Percentiles rank a stretch among this genome's conserved stretches.
Evolutionary conservation across 2,329 filamentous ascomycete species (phyloP).

Genomic region (Exophiala bonariae): DNA sequence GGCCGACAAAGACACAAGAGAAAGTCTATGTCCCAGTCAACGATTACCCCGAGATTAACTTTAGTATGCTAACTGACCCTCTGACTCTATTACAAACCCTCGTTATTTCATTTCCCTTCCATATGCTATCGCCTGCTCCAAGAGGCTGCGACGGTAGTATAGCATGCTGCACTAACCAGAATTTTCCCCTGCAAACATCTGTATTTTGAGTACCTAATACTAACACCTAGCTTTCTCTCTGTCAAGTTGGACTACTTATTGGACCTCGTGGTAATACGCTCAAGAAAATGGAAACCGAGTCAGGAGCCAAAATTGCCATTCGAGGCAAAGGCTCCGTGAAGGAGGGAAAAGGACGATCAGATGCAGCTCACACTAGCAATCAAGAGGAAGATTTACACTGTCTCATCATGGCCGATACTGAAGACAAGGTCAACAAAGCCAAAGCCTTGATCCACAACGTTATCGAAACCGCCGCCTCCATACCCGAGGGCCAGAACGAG

Average conservation of each 20-base stretch:
- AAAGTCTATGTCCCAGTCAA: constrained; percentile 99
- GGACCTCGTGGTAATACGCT: constrained; percentile 99
- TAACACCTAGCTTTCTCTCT: constrained; percentile 84
- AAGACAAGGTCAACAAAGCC: constrained; percentile 99
- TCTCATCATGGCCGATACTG: constrained; percentile 98
- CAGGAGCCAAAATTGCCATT: constrained; percentile 96
- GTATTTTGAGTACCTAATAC: constrained; percentile 51
- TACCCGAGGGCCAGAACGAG: constrained; percentile 97
- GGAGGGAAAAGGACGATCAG: constrained; percentile 98
- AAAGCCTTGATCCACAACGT: constrained; percentile 98
- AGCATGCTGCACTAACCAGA: constrained; percentile 37
- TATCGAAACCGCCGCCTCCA: constrained; percentile 97
- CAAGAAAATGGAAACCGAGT: constrained; percentile 99
- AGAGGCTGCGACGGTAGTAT: constrained; percentile 18
- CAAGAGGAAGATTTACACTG: constrained; percentile 99
- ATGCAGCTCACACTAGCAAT: constrained; percentile 98
- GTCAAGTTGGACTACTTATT: constrained; percentile 99
- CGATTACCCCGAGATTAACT: constrained; percentile 99
- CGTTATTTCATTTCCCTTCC: constrained; percentile 46
- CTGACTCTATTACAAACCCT: constrained; percentile 68
- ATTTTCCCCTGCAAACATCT: constrained; percentile 29
- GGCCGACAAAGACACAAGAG: constrained; percentile 99
- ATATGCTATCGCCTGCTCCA: constrained; percentile 22
- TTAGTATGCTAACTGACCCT: constrained; percentile 99
- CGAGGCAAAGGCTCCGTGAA: constrained; percentile 99